phyloP scores from a whole-genome alignment of 208 protist species.

The Crithidia sp. region DNA sequence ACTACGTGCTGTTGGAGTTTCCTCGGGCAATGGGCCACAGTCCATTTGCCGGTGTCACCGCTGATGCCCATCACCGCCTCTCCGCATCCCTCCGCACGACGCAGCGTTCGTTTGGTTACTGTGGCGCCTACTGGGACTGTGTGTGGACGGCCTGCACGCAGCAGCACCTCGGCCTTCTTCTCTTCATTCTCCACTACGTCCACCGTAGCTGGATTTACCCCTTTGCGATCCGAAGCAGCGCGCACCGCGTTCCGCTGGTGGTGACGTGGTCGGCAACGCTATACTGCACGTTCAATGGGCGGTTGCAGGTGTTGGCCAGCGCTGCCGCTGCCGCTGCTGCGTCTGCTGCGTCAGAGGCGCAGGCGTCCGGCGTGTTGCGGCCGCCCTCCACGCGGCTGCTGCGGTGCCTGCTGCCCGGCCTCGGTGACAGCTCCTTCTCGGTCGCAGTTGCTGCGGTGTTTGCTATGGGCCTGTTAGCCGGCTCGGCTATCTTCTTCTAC shows the following conservation, averaged over 20 bases:
- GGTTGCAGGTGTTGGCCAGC: slow-evolving; percentile 73
- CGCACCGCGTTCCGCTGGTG: slow-evolving; percentile 52
- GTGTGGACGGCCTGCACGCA: slow-evolving; percentile 24
- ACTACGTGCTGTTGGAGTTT: slow-evolving; percentile 66
- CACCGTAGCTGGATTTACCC: slow-evolving; percentile 78
- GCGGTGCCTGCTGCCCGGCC: slow-evolving; percentile 10
- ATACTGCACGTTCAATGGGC: slow-evolving; percentile 84
- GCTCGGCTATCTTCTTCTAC: slow-evolving; percentile 47
- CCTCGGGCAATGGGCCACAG: slow-evolving; percentile 33
- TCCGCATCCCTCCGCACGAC: not conserved
- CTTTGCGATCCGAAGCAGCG: slow-evolving; percentile 34
- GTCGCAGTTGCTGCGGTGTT: slow-evolving; percentile 12
- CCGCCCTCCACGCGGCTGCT: slow-evolving; percentile 19
- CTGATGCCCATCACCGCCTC: not conserved
- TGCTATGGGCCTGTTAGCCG: slow-evolving; percentile 22
- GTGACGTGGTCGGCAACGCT: slow-evolving; percentile 62
- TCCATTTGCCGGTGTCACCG: not conserved
- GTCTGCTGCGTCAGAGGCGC: not conserved
- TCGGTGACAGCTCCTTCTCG: not conserved
- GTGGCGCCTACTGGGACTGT: slow-evolving; percentile 20
- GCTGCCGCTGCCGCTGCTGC: slow-evolving; percentile 13
- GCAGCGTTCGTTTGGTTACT: slow-evolving; percentile 3
- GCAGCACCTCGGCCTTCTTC: slow-evolving; percentile 41
- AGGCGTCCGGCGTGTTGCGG: not conserved
- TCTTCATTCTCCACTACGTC: slow-evolving; percentile 81